Conservation (phyloP, 192 early-diverging fungal species). For the Coemansia sp. region DNA sequence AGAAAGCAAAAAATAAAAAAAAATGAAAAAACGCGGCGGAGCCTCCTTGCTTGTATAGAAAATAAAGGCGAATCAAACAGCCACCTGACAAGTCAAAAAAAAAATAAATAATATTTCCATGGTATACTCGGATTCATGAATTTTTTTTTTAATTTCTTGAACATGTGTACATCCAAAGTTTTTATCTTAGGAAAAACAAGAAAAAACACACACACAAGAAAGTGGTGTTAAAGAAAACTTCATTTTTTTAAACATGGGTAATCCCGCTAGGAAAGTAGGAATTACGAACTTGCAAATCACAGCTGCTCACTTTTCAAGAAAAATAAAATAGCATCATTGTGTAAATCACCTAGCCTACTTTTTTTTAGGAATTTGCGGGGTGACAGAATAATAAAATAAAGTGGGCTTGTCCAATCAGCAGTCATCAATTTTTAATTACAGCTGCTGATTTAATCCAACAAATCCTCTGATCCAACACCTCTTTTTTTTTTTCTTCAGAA, state of each 20-base stretch:
- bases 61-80: constrained; percentile 5
- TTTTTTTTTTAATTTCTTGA: background rate
- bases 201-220: too few species aligned
- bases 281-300: background rate
- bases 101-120: background rate
- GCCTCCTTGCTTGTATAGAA: background rate
- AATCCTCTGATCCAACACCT: background rate
- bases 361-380: background rate
- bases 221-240: too few species aligned
- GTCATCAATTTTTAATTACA: background rate
- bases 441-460: background rate
- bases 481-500: background rate
- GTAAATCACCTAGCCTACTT: background rate
- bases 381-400: too few species aligned
- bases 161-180: background rate
- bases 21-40: background rate
- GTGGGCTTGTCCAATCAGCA: too few species aligned
- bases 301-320: background rate
- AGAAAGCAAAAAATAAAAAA: background rate
- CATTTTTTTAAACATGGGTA: background rate
- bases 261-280: background rate
- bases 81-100: background rate
- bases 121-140: too few species aligned
- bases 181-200: background rate
- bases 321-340: background rate